These are phyloP conservation scores for Thielaviopsis populi DNA, from an alignment of 2,329 filamentous ascomycete genomes.

Conservation along the genomic window DNA sequence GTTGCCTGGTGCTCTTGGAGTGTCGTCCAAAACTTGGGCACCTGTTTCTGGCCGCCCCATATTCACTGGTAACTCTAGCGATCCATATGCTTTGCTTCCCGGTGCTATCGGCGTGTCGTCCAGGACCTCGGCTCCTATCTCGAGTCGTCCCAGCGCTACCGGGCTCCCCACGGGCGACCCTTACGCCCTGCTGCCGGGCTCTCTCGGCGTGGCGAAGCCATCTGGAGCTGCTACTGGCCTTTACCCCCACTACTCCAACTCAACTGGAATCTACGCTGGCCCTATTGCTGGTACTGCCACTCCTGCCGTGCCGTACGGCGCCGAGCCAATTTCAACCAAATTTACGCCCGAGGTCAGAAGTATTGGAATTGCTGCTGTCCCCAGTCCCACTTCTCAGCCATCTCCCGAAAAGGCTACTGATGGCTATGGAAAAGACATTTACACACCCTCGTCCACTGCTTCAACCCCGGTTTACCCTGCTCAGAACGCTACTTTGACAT, in stretches of 20 bases:
- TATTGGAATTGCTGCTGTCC: not conserved
- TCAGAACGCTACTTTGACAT: not conserved
- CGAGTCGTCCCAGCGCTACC: not conserved
- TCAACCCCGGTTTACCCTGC: not conserved
- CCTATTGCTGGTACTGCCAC: not conserved
- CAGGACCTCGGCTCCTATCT: not conserved
- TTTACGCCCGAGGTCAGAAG: not conserved
- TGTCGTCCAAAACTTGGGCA: not conserved
- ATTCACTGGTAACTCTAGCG: not conserved
- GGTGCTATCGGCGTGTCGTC: not conserved
- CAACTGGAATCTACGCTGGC: not conserved
- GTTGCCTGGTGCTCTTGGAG: not conserved
- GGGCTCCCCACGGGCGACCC: not conserved
- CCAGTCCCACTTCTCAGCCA: not conserved
- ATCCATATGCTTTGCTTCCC: not conserved
- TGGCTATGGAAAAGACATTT: not conserved
- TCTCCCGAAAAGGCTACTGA: conserved; percentile 2
- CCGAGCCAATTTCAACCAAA: too few species aligned
- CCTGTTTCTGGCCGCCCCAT: not conserved
- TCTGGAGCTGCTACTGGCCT: not conserved
- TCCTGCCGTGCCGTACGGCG: not conserved
- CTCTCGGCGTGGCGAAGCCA: not conserved
- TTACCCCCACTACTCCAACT: not conserved
- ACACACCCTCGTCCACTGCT: not conserved
- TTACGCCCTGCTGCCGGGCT: not conserved